Evolutionary conservation across 495 filamentous ascomycete genomes (phyloP).

Genomic region (Trichoderma asperelloides): DNA sequence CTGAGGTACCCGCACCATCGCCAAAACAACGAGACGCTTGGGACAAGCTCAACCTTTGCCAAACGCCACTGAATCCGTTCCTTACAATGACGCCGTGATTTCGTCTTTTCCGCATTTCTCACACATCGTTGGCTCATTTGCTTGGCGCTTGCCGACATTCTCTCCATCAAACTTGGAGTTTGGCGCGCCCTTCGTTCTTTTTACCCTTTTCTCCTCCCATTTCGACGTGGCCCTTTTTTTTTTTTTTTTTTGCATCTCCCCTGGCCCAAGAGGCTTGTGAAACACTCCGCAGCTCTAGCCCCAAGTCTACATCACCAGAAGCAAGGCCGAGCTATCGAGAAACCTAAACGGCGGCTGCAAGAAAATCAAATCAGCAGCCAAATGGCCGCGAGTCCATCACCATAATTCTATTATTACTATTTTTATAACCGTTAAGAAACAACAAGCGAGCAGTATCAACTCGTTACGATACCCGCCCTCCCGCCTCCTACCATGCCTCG

Average conservation of each 20-base stretch:
- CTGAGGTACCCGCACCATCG: no score
- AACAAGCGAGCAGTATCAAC: neutral
- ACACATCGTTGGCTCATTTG: neutral
- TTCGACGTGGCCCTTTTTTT: neutral
- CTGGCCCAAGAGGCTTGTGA: neutral
- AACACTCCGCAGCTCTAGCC: neutral
- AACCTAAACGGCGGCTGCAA: neutral
- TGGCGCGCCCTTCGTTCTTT: neutral
- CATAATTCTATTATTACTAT: neutral
- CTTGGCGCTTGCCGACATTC: neutral
- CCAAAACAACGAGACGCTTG: no score
- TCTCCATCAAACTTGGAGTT: neutral
- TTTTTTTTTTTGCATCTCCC: neutral
- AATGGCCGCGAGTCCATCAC: neutral
- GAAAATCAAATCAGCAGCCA: neutral
- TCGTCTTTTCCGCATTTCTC: neutral
- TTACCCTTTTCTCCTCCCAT: neutral
- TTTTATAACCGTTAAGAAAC: neutral
- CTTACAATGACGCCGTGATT: neutral
- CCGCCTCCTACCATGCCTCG: slow-evolving; percentile 25
- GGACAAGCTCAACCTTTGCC: neutral
- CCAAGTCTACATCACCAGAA: neutral
- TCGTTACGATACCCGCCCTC: neutral
- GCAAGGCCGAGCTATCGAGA: neutral
- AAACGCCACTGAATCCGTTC: neutral